phyloP scores from a whole-genome alignment of 345 rosid genomes.

The Alliaria petiolata region DNA sequence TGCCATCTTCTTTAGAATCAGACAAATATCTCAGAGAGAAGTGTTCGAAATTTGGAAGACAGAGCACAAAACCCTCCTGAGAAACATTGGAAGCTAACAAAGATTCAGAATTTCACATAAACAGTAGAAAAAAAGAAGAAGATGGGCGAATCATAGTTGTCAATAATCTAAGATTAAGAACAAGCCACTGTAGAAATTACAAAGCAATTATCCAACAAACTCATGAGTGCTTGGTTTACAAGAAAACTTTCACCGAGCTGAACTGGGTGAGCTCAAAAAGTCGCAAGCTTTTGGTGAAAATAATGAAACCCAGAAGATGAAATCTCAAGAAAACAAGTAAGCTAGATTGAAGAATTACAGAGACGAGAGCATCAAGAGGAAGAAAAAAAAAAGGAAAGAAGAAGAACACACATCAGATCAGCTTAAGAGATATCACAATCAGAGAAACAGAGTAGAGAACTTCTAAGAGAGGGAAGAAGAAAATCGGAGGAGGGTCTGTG shows the following conservation, averaged over 20 bases:
- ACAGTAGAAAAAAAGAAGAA: background rate
- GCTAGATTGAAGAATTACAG: background rate
- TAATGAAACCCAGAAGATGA: slow-evolving; percentile 15
- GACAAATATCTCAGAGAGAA: background rate
- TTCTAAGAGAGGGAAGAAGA: slow-evolving; percentile 10
- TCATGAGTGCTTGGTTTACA: slow-evolving; percentile 14
- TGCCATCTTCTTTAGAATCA: slow-evolving; percentile 17
- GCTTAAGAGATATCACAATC: slow-evolving; percentile 20
- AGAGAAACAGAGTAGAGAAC: slow-evolving; percentile 17
- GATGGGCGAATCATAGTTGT: no score
- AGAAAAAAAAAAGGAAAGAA: background rate
- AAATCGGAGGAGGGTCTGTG: slow-evolving; percentile 6
- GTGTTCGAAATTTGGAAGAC: no score
- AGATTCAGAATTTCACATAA: background rate
- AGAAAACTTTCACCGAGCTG: slow-evolving; percentile 3
- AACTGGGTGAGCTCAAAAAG: slow-evolving; percentile 4
- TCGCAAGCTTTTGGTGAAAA: slow-evolving; percentile 2
- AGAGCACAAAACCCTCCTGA: slow-evolving; percentile 12
- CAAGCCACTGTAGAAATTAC: background rate
- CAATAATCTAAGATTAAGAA: background rate
- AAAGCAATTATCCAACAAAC: background rate
- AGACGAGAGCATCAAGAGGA: background rate
- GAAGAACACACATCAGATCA: slow-evolving; percentile 23
- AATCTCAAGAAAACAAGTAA: background rate
- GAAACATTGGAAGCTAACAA: background rate